A percentile compares a stretch with the other conserved stretches of the same genome.
phyloP scores from a whole-genome alignment of 2,329 filamentous ascomycete species.

The Diaporthe caulivora region DNA sequence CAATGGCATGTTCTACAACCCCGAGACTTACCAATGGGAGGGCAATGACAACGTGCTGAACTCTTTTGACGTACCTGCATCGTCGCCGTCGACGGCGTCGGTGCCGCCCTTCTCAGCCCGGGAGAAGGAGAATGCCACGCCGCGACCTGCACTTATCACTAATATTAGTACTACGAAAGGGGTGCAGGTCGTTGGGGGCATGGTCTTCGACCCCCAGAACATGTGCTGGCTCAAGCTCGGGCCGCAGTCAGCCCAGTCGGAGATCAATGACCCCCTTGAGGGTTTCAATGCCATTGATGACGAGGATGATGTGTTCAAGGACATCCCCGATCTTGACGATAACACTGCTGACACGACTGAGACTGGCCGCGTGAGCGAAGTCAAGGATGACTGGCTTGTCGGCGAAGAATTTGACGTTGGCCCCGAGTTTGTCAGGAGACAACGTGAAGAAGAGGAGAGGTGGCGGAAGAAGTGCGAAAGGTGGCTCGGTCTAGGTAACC shows the following conservation, averaged over 20 bases:
- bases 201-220: constrained; percentile 96
- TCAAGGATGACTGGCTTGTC: constrained; percentile 84
- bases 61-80: constrained; percentile 77
- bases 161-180: constrained; percentile 88
- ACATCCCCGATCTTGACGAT: constrained; percentile 92
- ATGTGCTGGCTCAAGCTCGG: constrained; percentile 97
- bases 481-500: constrained; percentile 77
- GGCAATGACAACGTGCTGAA: constrained; percentile 90
- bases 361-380: constrained; percentile 66
- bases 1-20: constrained; percentile 97
- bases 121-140: constrained; percentile 71
- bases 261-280: constrained; percentile 70
- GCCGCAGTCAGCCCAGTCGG: constrained; percentile 58
- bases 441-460: constrained; percentile 90
- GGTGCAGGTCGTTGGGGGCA: constrained; percentile 94
- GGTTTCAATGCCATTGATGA: constrained; percentile 81
- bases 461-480: constrained; percentile 90
- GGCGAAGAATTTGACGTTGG: constrained; percentile 98
- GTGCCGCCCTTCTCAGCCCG: constrained; percentile 57
- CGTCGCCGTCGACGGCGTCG: constrained; percentile 63
- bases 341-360: constrained; percentile 63
- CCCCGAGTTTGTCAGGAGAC: constrained; percentile 89
- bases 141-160: constrained; percentile 85
- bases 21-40: constrained; percentile 89
- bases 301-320: constrained; percentile 93